phyloP scores from a whole-genome alignment of 129 eudicot species.

The Centella asiatica region DNA sequence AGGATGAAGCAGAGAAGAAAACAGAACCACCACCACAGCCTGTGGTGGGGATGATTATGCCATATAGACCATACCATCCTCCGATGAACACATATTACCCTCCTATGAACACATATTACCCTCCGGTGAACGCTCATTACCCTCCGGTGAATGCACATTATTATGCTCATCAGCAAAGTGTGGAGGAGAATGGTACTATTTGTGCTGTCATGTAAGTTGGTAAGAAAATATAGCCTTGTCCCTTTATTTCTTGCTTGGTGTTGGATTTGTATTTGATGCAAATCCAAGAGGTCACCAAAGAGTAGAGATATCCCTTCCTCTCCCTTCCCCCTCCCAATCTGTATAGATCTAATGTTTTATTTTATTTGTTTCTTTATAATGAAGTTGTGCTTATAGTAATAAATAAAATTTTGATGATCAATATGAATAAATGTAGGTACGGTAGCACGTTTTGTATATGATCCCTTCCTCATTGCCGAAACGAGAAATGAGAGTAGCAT shows the following conservation, averaged over 20 bases:
- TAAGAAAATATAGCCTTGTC: constrained; percentile 15
- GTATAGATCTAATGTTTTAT: not conserved
- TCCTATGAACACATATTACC: not conserved
- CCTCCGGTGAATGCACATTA: constrained; percentile 40
- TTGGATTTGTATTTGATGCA: not conserved
- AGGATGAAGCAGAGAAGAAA: constrained; percentile 45
- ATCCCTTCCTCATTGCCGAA: too few relatives aligned
- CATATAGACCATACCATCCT: constrained; percentile 66
- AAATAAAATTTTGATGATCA: not conserved
- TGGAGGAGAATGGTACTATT: constrained; percentile 90
- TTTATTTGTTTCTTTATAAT: not conserved
- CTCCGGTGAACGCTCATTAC: constrained; percentile 45
- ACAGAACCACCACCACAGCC: constrained; percentile 33
- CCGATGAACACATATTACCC: constrained; percentile 34
- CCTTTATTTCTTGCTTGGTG: constrained; percentile 3
- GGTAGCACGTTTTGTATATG: not conserved
- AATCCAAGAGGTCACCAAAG: not conserved
- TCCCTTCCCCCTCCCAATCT: not conserved
- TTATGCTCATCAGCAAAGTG: constrained; percentile 53
- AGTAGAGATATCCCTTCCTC: not conserved
- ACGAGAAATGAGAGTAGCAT: not conserved
- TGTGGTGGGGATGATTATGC: constrained; percentile 48
- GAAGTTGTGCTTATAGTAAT: constrained; percentile 1
- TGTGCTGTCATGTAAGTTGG: constrained; percentile 46
- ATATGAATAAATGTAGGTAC: not conserved